Conservation (phyloP, 2,329 filamentous ascomycete genomes). For the Cordyceps cateniannulata region DNA sequence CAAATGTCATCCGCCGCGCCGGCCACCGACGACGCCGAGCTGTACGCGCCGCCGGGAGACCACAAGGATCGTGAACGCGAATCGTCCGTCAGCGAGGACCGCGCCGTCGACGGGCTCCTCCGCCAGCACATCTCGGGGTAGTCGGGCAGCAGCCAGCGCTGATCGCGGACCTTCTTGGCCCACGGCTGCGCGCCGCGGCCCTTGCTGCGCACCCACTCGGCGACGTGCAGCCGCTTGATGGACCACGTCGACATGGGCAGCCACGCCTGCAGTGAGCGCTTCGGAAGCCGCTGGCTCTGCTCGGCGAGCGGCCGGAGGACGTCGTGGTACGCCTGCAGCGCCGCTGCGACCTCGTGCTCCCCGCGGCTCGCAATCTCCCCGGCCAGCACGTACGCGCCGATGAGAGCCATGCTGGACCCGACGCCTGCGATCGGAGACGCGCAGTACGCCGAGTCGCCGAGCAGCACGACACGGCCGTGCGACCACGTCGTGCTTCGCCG, state of each 20-base stretch:
- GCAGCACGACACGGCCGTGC: conserved; percentile 2
- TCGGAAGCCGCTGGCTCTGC: not conserved
- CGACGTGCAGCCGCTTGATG: conserved; percentile 6
- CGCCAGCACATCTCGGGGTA: conserved; percentile 16
- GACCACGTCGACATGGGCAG: conserved; percentile 7
- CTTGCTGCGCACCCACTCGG: conserved; percentile 5
- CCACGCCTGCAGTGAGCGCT: conserved; percentile 3
- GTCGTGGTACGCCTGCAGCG: not conserved
- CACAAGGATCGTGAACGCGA: not conserved
- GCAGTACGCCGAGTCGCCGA: conserved; percentile 11
- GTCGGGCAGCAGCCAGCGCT: conserved; percentile 8
- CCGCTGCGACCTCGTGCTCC: not conserved
- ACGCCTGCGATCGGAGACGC: conserved; percentile 8
- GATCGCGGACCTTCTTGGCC: not conserved
- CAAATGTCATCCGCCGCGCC: not conserved
- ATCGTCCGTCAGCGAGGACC: not conserved
- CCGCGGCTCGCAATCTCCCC: conserved; percentile 1
- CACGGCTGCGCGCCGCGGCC: not conserved
- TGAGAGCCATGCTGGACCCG: conserved; percentile 10
- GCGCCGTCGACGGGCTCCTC: conserved; percentile 2
- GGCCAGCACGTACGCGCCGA: conserved; percentile 12
- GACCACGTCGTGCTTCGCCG: conserved; percentile 2
- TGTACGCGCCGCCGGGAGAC: not conserved
- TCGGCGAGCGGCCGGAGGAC: not conserved
- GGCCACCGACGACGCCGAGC: not conserved